phyloP scores from a whole-genome alignment of 2,329 filamentous ascomycete species.

The Knoxdaviesia capensis region DNA sequence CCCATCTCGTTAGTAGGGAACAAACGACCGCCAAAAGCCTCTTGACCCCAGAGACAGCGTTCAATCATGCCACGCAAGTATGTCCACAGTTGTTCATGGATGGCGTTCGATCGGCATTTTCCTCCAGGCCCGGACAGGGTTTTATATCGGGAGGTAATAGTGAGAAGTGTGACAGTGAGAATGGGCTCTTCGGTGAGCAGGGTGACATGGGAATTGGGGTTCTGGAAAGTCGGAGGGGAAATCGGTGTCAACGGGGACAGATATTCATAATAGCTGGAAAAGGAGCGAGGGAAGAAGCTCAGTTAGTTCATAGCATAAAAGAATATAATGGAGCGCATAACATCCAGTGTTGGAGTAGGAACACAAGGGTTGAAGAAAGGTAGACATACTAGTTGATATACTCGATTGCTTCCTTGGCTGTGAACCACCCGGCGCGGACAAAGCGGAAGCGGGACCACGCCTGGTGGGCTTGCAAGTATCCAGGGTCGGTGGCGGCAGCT shows the following conservation, averaged over 20 bases:
- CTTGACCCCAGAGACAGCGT: constrained; percentile 84
- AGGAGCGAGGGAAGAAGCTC: constrained; percentile 3
- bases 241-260: constrained; percentile 86
- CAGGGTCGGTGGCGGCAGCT: constrained; percentile 24
- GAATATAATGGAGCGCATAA: not conserved
- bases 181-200: constrained; percentile 84
- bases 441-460: constrained; percentile 90
- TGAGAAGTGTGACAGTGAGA: constrained; percentile 74
- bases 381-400: constrained; percentile 71
- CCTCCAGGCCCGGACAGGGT: constrained; percentile 62
- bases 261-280: constrained; percentile 62
- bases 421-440: constrained; percentile 94
- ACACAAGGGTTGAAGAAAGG: too few relatives aligned
- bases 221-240: constrained; percentile 73
- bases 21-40: constrained; percentile 50
- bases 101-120: constrained; percentile 67
- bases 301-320: not conserved
- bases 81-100: constrained; percentile 89
- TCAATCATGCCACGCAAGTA: constrained; percentile 92
- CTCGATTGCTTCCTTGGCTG: constrained; percentile 74
- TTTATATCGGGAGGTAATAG: constrained; percentile 76
- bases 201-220: constrained; percentile 58
- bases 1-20: constrained; percentile 18
- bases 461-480: constrained; percentile 24
- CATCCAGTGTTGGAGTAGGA: not conserved